Conservation (phyloP, 331 rosid genomes). For the Malus hybrid region DNA sequence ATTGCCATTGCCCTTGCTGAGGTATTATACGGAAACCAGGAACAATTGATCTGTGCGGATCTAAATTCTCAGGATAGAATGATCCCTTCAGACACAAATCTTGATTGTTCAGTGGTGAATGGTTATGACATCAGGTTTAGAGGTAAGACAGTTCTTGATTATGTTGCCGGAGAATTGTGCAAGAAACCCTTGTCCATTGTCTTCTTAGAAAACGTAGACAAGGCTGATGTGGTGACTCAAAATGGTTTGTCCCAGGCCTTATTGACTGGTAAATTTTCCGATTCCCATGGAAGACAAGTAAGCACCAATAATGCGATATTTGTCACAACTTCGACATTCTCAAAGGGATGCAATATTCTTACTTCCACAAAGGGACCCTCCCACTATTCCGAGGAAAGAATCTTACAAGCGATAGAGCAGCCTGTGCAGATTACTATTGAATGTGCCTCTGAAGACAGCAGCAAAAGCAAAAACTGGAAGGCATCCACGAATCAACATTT, state of each 20-base stretch:
- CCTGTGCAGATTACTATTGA: slow-evolving; percentile 50
- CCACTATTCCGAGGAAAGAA: slow-evolving; percentile 57
- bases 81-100: slow-evolving; percentile 5
- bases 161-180: slow-evolving; percentile 55
- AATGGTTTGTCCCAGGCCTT: slow-evolving; percentile 64
- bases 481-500: slow-evolving; percentile 32
- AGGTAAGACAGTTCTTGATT: slow-evolving; percentile 83
- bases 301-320: slow-evolving; percentile 57
- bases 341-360: slow-evolving; percentile 12
- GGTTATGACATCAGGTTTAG: slow-evolving; percentile 56
- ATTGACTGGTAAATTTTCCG: slow-evolving; percentile 65
- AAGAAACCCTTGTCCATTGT: slow-evolving; percentile 66
- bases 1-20: slow-evolving; percentile 64
- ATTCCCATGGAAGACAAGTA: slow-evolving; percentile 82
- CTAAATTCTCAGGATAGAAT: slow-evolving; percentile 37
- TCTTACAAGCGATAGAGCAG: slow-evolving; percentile 39
- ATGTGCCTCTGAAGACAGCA: slow-evolving; percentile 22
- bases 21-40: slow-evolving; percentile 54
- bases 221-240: slow-evolving; percentile 63
- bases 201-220: slow-evolving; percentile 76
- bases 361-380: slow-evolving; percentile 23
- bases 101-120: slow-evolving; percentile 22
- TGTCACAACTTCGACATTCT: slow-evolving; percentile 39
- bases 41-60: slow-evolving; percentile 50
- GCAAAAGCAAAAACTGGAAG: slow-evolving; percentile 24